Evolutionary conservation across 1,139 yeast genomes (phyloP).

Genomic region (Meyerozyma carpophila): DNA sequence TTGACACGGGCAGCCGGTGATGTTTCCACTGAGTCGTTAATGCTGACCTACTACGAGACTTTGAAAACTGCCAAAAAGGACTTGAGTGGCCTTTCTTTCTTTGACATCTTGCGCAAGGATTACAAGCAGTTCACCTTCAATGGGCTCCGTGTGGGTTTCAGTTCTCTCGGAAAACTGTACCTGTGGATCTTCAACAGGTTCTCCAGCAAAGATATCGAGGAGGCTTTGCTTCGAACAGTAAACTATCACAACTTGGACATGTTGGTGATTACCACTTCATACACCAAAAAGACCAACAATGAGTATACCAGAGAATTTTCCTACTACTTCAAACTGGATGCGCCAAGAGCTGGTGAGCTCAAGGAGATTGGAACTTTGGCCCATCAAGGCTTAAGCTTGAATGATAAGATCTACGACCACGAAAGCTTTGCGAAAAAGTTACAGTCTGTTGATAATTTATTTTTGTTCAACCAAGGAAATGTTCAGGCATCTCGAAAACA

Average conservation of each 20-base stretch:
- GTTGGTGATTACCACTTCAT: constrained; percentile 60
- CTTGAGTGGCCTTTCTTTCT: constrained; percentile 50
- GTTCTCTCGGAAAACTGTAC: constrained; percentile 66
- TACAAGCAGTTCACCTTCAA: constrained; percentile 65
- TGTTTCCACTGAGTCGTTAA: background rate
- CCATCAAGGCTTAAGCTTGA: constrained; percentile 22
- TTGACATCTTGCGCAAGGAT: constrained; percentile 71
- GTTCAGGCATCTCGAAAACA: constrained; percentile 72
- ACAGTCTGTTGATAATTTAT: constrained; percentile 10
- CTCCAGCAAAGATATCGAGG: constrained; percentile 26
- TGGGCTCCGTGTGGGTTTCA: constrained; percentile 54
- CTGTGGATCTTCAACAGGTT: constrained; percentile 45
- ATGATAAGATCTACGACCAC: constrained; percentile 9
- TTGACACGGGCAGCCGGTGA: background rate
- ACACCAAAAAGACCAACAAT: constrained; percentile 32
- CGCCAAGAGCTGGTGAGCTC: constrained; percentile 11
- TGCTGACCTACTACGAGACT: constrained; percentile 23
- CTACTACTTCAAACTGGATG: constrained; percentile 22
- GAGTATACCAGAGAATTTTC: constrained; percentile 56
- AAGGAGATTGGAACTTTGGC: constrained; percentile 21
- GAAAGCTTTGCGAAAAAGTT: constrained; percentile 4
- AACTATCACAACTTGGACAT: constrained; percentile 43
- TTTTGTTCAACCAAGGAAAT: constrained; percentile 48
- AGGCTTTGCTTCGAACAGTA: constrained; percentile 32
- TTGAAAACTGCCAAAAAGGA: constrained; percentile 58